phyloP scores from a whole-genome alignment of 2,329 filamentous ascomycete genomes.

The Pestalotiopsis sp. region DNA sequence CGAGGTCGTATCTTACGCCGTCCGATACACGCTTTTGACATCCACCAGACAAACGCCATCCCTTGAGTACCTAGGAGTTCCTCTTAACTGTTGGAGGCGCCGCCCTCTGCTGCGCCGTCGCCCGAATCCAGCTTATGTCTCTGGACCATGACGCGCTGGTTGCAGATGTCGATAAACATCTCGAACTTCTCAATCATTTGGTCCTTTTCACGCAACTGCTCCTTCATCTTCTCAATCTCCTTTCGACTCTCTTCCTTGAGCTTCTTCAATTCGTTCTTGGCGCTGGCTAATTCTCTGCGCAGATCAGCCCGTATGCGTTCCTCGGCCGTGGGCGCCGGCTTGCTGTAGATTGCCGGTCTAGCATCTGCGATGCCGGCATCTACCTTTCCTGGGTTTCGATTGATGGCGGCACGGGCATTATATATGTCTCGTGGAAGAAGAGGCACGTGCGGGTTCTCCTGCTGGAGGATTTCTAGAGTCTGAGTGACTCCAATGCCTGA shows the following conservation, averaged over 20 bases:
- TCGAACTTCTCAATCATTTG: constrained; percentile 65
- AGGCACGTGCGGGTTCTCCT: constrained; percentile 64
- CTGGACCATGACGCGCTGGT: constrained; percentile 66
- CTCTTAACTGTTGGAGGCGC: constrained; percentile 24
- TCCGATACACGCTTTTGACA: no score
- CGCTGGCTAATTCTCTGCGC: constrained; percentile 60
- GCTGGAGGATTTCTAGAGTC: constrained; percentile 68
- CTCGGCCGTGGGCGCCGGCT: constrained; percentile 64
- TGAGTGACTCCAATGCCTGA: constrained; percentile 66
- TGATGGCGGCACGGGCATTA: constrained; percentile 68
- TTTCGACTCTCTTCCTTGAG: constrained; percentile 58
- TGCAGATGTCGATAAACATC: constrained; percentile 72
- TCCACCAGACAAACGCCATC: neutral
- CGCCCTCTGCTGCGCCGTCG: constrained; percentile 26
- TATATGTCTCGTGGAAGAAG: constrained; percentile 68
- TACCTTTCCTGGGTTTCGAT: constrained; percentile 65
- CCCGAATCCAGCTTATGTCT: constrained; percentile 52
- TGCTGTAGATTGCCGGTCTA: constrained; percentile 67
- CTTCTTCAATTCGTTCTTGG: constrained; percentile 58
- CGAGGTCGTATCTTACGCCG: no score
- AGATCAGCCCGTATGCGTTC: constrained; percentile 66
- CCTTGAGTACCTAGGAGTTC: neutral
- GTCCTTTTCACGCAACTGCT: constrained; percentile 65
- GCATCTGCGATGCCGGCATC: constrained; percentile 62
- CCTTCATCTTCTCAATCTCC: constrained; percentile 60